Evolutionary conservation across 2,329 filamentous ascomycete genomes (phyloP), one percentile per base, ranked within the genome.

Genomic region (Dothidotthia symphoricarpi): DNA sequence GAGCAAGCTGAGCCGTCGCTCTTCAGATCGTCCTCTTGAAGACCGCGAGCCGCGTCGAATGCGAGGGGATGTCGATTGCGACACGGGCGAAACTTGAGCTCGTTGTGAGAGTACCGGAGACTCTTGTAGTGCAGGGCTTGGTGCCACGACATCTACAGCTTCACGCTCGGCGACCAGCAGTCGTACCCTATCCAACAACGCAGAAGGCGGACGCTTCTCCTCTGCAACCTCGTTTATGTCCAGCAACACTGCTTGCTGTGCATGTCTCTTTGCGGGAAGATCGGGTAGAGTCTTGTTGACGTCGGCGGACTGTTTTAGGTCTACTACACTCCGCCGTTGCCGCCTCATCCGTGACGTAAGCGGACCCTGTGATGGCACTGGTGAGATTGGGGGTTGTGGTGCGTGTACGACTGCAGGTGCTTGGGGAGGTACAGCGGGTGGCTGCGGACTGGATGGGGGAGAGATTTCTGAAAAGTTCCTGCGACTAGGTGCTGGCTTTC

Each of bases 21-120:
- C 61, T 25, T 63, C 61, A 7, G 61, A 57, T 13, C 47, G 45
- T 24, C 51, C 53, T 29, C 55, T 50, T n/a, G 47, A 45, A 12
- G 61, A 55, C 4, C 49, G 45, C 3, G 59, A 57, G 17, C 53
- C 55, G 43, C 54, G 45, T 15, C 48, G 53, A 14, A 53, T 33
- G 16, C 43, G 47, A 16, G 58, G 52, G 8, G 49, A 47, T 8
- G 43, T 39, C 8, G 37, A 34, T 28, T 41, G 31, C 13, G 31
- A 40, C 31, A 43, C 51, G 24, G 47, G 37, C 3, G 48, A 45
- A 16, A 47, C 41, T 22, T 22, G 19, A 22, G 19, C 19, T 22
- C 19, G 19, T 9, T 22, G 19, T 22, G 9, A 22, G 5, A 9
- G 19, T 5, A 9, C 9, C 27, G 49, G 47, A 4, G 36, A 28